Base-by-base conservation (phyloP, 306 rosid genomes). In the Cicer bijugum region DNA sequence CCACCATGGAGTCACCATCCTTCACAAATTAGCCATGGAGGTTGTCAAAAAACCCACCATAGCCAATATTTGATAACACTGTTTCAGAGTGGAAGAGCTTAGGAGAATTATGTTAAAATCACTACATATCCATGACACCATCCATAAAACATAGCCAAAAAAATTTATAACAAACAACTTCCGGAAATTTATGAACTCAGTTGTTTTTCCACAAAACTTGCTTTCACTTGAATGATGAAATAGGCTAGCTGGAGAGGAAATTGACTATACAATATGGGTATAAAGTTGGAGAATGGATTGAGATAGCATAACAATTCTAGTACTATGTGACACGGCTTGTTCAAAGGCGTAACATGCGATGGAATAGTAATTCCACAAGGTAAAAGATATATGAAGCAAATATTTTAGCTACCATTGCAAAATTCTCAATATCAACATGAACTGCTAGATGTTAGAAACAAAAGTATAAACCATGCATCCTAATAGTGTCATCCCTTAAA, bases 251-350 rank as follows among this genome's bases (percentile, higher is more conserved):
- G 16, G 28, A 68, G 51, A 58, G 23, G 39, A 14, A 17, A 53
- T 69, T 19, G 14, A 57, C 45, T 47, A 69, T 37, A 52, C 64
- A 80, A 44, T 53, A 68, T 52, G 69, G 50, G 53, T 81, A 38
- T 53, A 19, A 60, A 33, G 53, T 51, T 40, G 62, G 23, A 55
- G 35, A 79, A 56, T 71, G 61, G 60, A 71, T 19, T 44, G 68
- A 71, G 16, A 72, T 58, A 37, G 39, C 56, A 56, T 7, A 57
- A 60, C 9, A 57, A 67, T 46, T 56, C 33, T 46, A 38, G 40
- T 66, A 56, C 55, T 47, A 44, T 5, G 9, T 52, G 40, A 43
- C 6, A 28, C 11, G 48, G 5, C 35, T 17, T 16, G 8, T 44
- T 63, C 43, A 44, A 78, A 42, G 45, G 72, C 56, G 46, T 33